A percentile compares a stretch with the other conserved stretches of the same genome.
phyloP scores from a whole-genome alignment of 139 green algal species.

The Closterium sp. region DNA sequence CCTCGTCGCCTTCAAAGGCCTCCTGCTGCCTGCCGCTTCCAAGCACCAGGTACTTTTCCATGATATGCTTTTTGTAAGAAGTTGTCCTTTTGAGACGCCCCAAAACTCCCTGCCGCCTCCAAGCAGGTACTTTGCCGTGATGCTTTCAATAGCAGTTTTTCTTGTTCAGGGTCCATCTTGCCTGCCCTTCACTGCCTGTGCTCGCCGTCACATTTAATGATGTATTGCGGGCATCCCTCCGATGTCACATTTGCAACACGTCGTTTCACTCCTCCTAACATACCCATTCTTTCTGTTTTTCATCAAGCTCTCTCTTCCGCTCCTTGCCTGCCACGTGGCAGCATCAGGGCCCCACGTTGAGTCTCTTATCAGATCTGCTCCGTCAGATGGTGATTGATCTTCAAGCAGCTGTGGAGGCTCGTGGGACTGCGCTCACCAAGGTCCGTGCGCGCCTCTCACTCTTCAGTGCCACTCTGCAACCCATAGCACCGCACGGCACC shows the following conservation, averaged over 20 bases:
- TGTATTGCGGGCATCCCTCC: no score
- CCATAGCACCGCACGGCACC: not conserved
- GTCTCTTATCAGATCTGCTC: constrained; percentile 31
- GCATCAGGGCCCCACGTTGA: constrained; percentile 28
- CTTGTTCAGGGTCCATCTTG: no score
- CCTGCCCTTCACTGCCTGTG: no score
- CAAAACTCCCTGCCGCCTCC: not conserved
- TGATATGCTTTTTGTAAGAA: no score
- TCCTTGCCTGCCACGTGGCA: not conserved
- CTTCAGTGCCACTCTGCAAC: not conserved
- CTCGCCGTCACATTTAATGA: no score
- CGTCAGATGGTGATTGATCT: constrained; percentile 19
- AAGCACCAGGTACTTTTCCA: not conserved
- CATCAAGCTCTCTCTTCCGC: not conserved
- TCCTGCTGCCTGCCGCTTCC: not conserved
- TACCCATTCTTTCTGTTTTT: not conserved
- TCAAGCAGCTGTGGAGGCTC: constrained; percentile 24
- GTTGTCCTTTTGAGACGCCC: no score
- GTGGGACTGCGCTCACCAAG: constrained; percentile 22
- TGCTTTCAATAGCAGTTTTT: no score
- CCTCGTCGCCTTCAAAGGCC: constrained; percentile 21
- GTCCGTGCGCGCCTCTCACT: not conserved
- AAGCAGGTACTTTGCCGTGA: not conserved
- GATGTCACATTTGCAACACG: no score
- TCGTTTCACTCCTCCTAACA: not conserved